Evolutionary conservation across 2,329 filamentous ascomycete genomes (phyloP).

Genomic region (Meredithiella fracta): DNA sequence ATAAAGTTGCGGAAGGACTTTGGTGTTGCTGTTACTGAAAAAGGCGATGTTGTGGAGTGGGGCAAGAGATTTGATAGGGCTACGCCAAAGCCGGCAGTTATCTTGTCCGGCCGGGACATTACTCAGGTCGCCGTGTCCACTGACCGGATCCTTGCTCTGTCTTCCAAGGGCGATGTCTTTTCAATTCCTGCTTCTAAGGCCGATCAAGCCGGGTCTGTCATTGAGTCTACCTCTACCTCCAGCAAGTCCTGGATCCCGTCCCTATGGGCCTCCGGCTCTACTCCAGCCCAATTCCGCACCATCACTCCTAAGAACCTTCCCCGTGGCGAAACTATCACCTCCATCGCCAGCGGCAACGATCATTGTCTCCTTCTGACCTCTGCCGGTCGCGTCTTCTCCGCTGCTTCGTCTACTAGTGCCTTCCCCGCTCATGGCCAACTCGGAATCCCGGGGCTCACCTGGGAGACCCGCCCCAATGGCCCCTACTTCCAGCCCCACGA

Average conservation of each 20-base stretch:
- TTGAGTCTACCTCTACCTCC: slow-evolving; percentile 23
- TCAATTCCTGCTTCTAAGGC: slow-evolving; percentile 61
- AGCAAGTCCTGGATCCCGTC: slow-evolving; percentile 45
- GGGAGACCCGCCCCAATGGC: slow-evolving; percentile 58
- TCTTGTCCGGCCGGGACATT: slow-evolving; percentile 68
- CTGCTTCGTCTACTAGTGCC: slow-evolving; percentile 60
- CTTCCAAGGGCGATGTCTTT: slow-evolving; percentile 61
- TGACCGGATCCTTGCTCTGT: slow-evolving; percentile 69
- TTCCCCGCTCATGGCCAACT: slow-evolving; percentile 77
- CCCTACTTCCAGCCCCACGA: slow-evolving; percentile 73
- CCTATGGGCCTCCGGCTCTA: slow-evolving; percentile 39
- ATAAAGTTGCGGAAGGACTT: slow-evolving; percentile 70
- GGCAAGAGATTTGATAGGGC: slow-evolving; percentile 57
- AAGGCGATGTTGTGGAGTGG: slow-evolving; percentile 85
- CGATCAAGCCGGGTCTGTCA: slow-evolving; percentile 41
- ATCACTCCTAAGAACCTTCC: slow-evolving; percentile 48
- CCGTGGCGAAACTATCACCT: slow-evolving; percentile 55
- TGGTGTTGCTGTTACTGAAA: slow-evolving; percentile 73
- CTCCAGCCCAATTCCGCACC: slow-evolving; percentile 45
- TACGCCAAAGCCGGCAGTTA: slow-evolving; percentile 46
- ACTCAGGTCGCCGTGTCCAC: slow-evolving; percentile 58
- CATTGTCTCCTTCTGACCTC: slow-evolving; percentile 77
- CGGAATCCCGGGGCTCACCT: slow-evolving; percentile 68
- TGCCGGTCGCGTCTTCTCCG: slow-evolving; percentile 71
- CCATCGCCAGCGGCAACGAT: slow-evolving; percentile 65